Evolutionary conservation across 2,329 filamentous ascomycete species (phyloP), one percentile per base, ranked within the genome.

Genomic region (Fonsecaea monophora): DNA sequence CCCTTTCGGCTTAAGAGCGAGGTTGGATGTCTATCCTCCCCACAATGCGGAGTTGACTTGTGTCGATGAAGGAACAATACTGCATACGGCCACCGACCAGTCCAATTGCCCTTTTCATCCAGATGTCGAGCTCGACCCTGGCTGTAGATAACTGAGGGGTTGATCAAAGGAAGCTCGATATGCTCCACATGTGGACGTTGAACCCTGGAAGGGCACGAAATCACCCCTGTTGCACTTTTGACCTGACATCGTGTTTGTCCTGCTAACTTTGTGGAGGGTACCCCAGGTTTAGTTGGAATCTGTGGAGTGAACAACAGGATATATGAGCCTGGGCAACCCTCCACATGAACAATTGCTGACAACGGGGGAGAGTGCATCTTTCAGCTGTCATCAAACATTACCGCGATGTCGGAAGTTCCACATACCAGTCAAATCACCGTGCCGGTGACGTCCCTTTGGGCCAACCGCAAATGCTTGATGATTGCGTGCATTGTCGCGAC

Each of bases 361-460:
- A 25, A 4, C 8, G 2, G n/a, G 12, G 10, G 38, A 5, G 30
- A 18, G 3, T 21, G 18, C 54, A 35, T 7, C 18, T 32, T 54
- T 42, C 37, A 42, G 38, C 50, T 32, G 59, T 53, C 8, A n/a
- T 54, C 59, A 30, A 54, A n/a, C 48, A 54, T n/a, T 32, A n/a
- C 38, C 48, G 13, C 15, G 6, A 62, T 62, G 59, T 62, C 59
- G 35, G 45, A 62, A 54, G 48, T 62, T 54, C 59, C 59, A 35
- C 45, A 53, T 18, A 62, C 59, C 30, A 53, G 42, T n/a, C 59
- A 62, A 54, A 53, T 62, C 38, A 62, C 38, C 18, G 2, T 62
- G 21, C 50, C 60, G 32, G 50, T 42, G 50, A 56, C 60, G 10
- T 62, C 60, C 37, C 35, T 55, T n/a, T 62, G 59, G 59, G 59